Evolutionary conservation across 305 asterid genomes (phyloP), one percentile per base, ranked within the genome.

Genomic region (Ruellia speciosa): DNA sequence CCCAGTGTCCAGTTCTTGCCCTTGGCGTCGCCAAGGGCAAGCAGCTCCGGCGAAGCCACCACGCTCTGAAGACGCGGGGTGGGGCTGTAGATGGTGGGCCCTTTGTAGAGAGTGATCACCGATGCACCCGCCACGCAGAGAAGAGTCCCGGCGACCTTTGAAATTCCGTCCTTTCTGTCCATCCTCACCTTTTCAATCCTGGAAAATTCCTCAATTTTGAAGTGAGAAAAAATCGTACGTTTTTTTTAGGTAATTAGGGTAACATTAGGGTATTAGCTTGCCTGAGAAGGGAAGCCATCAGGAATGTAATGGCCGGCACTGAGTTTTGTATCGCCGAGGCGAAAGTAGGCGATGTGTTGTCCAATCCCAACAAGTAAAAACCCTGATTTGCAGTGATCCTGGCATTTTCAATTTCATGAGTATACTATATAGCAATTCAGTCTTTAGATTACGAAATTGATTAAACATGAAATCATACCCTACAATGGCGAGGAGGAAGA

Each of bases 341-440:
- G 63, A 87, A 87, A 10, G 96, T 87, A 0, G 96, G 96, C 6
- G 96, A 82, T 14, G 96, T 87, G 68, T 85, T 64, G 64, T 87
- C 96, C 76, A 87, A 72, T 6, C 96, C 96, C 86, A 87, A 51
- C 83, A 84, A 75, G 73, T 85, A 87, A 63, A 87, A 87, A 49
- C 92, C 96, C 62, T 87, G 94, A 40, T 87, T 87, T 67, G 96
- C 94, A 17, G 96, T 87, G 35, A 87, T 87, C 60, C 96, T 87
- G 79, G 3, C 31, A 24, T 24, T 24, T 24, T 24, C 16, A 37
- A 7, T 2, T 37, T 6, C 41, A 37, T 37, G 31, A 24, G 31
- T 24, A 4, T 24, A 1, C 31, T n/a, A n/a, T n/a, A n/a, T n/a
- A n/a, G n/a, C 31, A 24, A 24, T 24, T 24, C 31, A 24, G 3